Conservation (phyloP, 352 stramenopile species). For the Elongisporangium anandrum region DNA sequence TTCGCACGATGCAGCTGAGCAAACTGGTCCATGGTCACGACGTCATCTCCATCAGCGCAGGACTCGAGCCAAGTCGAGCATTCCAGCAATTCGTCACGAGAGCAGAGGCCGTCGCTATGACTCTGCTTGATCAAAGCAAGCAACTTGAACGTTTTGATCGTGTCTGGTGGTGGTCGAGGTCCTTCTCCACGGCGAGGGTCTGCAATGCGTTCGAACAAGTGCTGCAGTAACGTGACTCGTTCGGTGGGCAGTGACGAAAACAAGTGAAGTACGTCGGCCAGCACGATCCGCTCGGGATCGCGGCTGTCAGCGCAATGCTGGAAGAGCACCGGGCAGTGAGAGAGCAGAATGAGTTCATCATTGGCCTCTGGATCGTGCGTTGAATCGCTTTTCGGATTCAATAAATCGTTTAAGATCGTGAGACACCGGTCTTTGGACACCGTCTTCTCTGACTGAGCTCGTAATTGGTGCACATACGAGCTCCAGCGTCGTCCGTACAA, state of each 20-base stretch:
- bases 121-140: slow-evolving; percentile 41
- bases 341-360: slow-evolving; percentile 20
- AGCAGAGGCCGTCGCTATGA: slow-evolving; percentile 25
- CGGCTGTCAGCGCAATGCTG: slow-evolving; percentile 40
- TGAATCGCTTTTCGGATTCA: neutral
- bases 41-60: neutral
- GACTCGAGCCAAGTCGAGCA: slow-evolving; percentile 31
- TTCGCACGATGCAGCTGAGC: slow-evolving; percentile 38
- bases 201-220: slow-evolving; percentile 57
- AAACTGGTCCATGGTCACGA: slow-evolving; percentile 32
- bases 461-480: slow-evolving; percentile 18
- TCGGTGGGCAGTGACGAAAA: slow-evolving; percentile 29
- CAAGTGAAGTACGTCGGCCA: slow-evolving; percentile 30
- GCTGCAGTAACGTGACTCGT: slow-evolving; percentile 30
- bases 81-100: slow-evolving; percentile 22
- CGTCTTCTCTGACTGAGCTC: slow-evolving; percentile 4
- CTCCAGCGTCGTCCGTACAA: slow-evolving; percentile 26
- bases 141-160: slow-evolving; percentile 43
- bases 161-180: slow-evolving; percentile 35
- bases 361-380: neutral
- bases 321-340: slow-evolving; percentile 37
- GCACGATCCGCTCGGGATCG: slow-evolving; percentile 8
- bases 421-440: slow-evolving; percentile 13
- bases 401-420: slow-evolving; percentile 14
- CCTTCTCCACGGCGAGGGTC: slow-evolving; percentile 40